A percentile compares a stretch with the other conserved stretches of the same genome.
Conservation (phyloP, 2,329 filamentous ascomycete genomes). For the Exutisphaerella laricina region DNA sequence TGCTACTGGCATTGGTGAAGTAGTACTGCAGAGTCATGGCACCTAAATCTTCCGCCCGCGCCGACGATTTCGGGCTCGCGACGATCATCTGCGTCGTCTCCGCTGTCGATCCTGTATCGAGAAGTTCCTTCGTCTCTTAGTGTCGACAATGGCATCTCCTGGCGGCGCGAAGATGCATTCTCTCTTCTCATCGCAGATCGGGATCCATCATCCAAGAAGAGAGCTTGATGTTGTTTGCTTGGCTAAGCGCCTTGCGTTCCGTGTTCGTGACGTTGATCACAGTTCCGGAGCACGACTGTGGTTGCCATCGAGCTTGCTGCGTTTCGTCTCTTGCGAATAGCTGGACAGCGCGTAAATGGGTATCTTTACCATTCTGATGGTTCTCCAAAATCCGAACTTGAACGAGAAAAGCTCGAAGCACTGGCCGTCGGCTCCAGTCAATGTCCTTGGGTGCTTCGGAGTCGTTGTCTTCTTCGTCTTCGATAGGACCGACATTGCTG, state of each 20-base stretch:
- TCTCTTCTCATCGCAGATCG: constrained; percentile 31
- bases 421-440: constrained; percentile 55
- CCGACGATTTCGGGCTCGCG: no score
- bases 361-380: constrained; percentile 98
- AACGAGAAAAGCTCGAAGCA: constrained; percentile 80
- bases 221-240: constrained; percentile 30
- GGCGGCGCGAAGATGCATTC: no score
- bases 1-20: no score
- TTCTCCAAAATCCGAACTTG: constrained; percentile 92
- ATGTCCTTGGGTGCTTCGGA: constrained; percentile 30
- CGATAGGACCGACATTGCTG: constrained; percentile 51
- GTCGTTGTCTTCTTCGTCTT: constrained; percentile 30
- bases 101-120: no score
- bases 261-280: constrained; percentile 12
- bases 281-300: constrained; percentile 9
- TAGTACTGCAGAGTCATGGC: no score
- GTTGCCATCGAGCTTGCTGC: constrained; percentile 14
- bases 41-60: no score
- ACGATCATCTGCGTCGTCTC: no score
- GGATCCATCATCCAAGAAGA: constrained; percentile 35
- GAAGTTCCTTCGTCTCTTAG: no score
- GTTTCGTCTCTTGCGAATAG: constrained; percentile 57
- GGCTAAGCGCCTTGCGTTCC: constrained; percentile 4
- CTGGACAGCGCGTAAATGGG: constrained; percentile 90
- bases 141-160: no score